Evolutionary conservation across 805 yeast species (phyloP), one percentile per base, ranked within the genome.

Genomic region (Saturnispora diversa): DNA sequence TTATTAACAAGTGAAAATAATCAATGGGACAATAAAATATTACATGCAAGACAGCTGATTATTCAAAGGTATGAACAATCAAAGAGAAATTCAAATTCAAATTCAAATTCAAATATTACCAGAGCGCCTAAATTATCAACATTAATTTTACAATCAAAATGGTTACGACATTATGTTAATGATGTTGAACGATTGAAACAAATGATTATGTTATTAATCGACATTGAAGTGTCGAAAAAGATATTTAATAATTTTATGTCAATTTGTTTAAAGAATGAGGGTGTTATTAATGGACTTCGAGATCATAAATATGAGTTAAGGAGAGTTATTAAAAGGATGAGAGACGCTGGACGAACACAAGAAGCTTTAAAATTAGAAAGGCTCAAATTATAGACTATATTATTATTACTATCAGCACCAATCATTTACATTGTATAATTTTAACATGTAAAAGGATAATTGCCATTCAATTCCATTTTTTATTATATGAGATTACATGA

Each of bases 111-210:
- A 24, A n/a, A n/a, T 21, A 15, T 16, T 8, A 16, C 8, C 9
- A 9, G 34, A 15, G 17, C 23, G 31, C 21, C 40, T 32, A n/a
- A 13, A 13, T 19, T 40, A 6, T 33, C 34, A 4, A 17, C 32
- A n/a, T 24, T 37, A 8, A 33, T 44, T 12, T 12, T 15, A 4
- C 16, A 35, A 8, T 44, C 47, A 3, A 6, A 13, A 6, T 46
- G 49, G 49, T 20, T 46, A n/a, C 13, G 25, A 13, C 11, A 21
- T 8, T 41, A 41, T 32, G 27, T 41, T 5, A 36, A 13, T n/a
- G 42, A 39, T 19, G 33, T 27, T 12, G 42, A 39, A 17, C 19
- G 42, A 10, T 20, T 39, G 12, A 39, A 39, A 31, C 42, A 39
- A 19, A 35, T 33, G 15, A 8, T 39, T 13, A 31, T 28, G 21